Evolutionary conservation across 2,329 filamentous ascomycete genomes (phyloP), one percentile per base, ranked within the genome.

Genomic region (Pseudocercospora crystallina): DNA sequence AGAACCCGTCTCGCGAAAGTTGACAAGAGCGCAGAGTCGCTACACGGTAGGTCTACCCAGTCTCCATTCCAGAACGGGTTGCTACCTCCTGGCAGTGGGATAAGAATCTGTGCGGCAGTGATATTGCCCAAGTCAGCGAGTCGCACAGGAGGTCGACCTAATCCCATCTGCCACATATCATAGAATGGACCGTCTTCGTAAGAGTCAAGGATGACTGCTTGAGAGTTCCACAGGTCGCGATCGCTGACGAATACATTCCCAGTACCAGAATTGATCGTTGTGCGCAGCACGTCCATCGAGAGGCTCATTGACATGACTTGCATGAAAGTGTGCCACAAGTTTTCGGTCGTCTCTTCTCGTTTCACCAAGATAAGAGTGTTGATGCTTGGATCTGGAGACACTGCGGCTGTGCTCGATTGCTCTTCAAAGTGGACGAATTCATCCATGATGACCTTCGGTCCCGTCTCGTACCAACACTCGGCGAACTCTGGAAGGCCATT

Each of bases 11-110:
- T 20, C 15, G 35, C 29, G 42, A 48, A 52, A 8, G 29, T 20
- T 3, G 37, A 15, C 10, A 48, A 32, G 17, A 52, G 44, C n/a
- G 38, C n/a, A 20, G 49, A 52, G 20, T 52, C 44, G 2, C 44
- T 44, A 20, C 49, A 52, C 15, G 30, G 33, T 9, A 52, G n/a
- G 8, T 34, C 13, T 9, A 30, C 9, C 44, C 44, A 48, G 29
- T 52, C 44, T 17, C 44, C 44, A 31, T 52, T 44, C 49, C 49
- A 52, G 14, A 52, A 49, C 9, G 49, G 49, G 37, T 52, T 52
- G 26, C 33, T 41, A 14, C 36, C 42, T 10, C 49, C 49, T 34
- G 49, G 44, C 20, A 52, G 29, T 13, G 49, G 49, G 10, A 52
- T 36, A 5, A 52, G n/a, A 13, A 52, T 20, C 15, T 43, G 35